Evolutionary conservation across 1,284 basidiomycete species (phyloP).

Genomic region (Trametes sp.): DNA sequence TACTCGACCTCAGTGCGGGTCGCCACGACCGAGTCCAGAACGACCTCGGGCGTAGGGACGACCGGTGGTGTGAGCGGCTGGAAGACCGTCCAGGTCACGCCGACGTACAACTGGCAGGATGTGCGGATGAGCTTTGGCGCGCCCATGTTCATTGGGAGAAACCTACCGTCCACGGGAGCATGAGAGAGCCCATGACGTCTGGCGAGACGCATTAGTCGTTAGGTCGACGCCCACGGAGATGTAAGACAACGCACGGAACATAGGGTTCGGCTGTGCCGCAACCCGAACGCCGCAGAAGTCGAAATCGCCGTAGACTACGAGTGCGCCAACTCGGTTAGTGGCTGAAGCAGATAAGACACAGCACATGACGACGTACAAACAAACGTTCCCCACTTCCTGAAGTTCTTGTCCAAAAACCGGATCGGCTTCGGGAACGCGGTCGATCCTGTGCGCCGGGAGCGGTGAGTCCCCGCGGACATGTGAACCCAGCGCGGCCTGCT

Average conservation of each 20-base stretch:
- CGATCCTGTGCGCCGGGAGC: conserved; percentile 3
- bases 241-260: conserved; percentile 32
- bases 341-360: no score
- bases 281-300: conserved; percentile 34
- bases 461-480: not conserved
- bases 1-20: conserved; percentile 28
- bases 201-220: not conserved
- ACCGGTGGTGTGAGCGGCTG: conserved; percentile 28
- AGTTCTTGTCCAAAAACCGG: conserved; percentile 21
- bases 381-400: conserved; percentile 22
- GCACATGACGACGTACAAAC: conserved; percentile 8
- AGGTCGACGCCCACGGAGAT: not conserved
- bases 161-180: conserved; percentile 23
- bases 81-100: conserved; percentile 24
- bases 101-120: conserved; percentile 19
- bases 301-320: conserved; percentile 28
- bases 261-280: conserved; percentile 33
- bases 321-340: not conserved
- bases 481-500: not conserved
- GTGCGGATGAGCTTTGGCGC: not conserved
- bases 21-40: conserved; percentile 19
- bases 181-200: conserved; percentile 31
- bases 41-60: conserved; percentile 27
- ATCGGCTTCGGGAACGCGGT: conserved; percentile 35
- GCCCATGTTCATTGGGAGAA: not conserved